Evolutionary conservation across 2,329 filamentous ascomycete species (phyloP), one percentile per base, ranked within the genome.

Genomic region (Stemphylium lycopersici): DNA sequence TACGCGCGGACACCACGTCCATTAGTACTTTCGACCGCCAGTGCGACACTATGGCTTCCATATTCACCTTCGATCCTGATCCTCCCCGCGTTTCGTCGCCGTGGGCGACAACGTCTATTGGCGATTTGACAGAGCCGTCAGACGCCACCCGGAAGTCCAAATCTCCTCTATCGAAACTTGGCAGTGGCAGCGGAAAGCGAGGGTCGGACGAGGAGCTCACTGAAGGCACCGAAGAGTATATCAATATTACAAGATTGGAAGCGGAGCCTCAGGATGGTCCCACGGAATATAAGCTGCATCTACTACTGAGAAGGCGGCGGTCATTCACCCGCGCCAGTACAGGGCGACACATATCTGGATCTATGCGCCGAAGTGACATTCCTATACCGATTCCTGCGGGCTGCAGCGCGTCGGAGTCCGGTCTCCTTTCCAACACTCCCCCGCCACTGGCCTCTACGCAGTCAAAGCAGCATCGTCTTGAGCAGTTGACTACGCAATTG

Each of bases 201-300:
- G 42, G 45, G 18, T 47, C 52, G 4, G 42, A 43, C n/a, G 29
- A 38, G 6, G 45, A 39, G 24, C 36, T 58, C 7, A 36, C 40
- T n/a, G 41, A 53, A 20, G 42, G 55, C 36, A 44, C 53, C 13
- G 57, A 69, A 44, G 67, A 71, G 47, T 70, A 72, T 46, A 69
- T 65, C 16, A 59, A 59, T 15, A 84, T 95, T 40, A 89, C 87
- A 39, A 91, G 88, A 68, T 79, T 99, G 13, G 88, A 93, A 59
- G 88, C 93, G 11, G 95, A 99, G 74, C 93, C 93, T 5, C 93
- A 98, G 71, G 89, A 96, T 59, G 95, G 95, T 0, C 92, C 95
- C 15, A 96, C 91, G 0, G 95, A 99, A 77, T 99, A 99, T 78
- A 99, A 99, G 75, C 79, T 99, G 38, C 95, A 98, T 76, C 80